A percentile compares a stretch with the other conserved stretches of the same genome.
These are phyloP conservation scores for Rhizomucor miehei DNA, from an alignment of 371 early-diverging fungal species.

Conservation along the genomic window DNA sequence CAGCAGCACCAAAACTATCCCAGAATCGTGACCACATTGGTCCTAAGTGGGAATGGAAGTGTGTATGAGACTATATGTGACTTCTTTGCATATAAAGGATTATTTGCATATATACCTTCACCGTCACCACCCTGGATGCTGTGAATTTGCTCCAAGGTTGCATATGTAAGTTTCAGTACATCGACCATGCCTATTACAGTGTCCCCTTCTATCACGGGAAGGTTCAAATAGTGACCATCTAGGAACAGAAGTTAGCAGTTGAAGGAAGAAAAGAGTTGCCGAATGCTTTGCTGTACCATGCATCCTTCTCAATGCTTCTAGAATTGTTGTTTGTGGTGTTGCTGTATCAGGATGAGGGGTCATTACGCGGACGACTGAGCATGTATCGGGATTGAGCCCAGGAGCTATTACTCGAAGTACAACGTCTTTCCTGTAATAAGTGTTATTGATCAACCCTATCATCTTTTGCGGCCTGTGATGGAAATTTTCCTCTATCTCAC, in stretches of 20 bases:
- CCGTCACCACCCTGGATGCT: conserved; percentile 39
- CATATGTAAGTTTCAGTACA: conserved; percentile 90
- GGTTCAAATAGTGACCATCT: conserved; percentile 94
- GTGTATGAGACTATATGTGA: no score
- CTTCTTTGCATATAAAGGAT: no score
- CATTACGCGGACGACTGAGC: conserved; percentile 95
- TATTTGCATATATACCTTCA: conserved; percentile 25
- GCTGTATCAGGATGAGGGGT: conserved; percentile 98
- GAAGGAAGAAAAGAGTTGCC: neutral
- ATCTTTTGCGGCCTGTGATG: neutral
- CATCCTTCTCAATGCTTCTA: conserved; percentile 95
- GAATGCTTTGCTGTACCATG: conserved; percentile 55
- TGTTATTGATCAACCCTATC: no score
- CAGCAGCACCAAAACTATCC: conserved; percentile 44
- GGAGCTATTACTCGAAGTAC: conserved; percentile 96
- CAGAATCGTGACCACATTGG: conserved; percentile 55
- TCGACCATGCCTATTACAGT: conserved; percentile 90
- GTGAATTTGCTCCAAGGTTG: conserved; percentile 68
- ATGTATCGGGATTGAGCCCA: conserved; percentile 84
- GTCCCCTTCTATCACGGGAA: conserved; percentile 87
- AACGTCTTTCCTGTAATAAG: conserved; percentile 74
- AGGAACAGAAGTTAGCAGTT: conserved; percentile 4
- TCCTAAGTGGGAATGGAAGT: conserved; percentile 9
- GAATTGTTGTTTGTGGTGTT: conserved; percentile 73
- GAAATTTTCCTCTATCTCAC: neutral